phyloP scores from a whole-genome alignment of 352 stramenopile genomes.

The Phytophthora pinifolia region DNA sequence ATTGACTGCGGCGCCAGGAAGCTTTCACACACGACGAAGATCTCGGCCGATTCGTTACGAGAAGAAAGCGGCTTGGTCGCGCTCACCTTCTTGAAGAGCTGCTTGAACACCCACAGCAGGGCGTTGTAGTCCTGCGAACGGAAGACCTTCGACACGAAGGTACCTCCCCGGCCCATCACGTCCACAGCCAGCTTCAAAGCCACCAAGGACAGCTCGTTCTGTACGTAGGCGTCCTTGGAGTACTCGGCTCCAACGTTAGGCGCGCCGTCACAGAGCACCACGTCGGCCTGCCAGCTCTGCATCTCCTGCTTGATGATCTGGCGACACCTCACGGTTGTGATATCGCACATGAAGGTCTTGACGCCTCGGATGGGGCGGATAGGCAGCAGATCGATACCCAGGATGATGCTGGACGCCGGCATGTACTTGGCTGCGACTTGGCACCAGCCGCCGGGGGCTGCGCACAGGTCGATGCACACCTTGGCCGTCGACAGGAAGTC shows the following conservation, averaged over 20 bases:
- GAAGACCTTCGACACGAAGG: constrained; percentile 98
- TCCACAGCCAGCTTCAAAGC: constrained; percentile 97
- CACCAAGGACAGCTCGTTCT: constrained; percentile 97
- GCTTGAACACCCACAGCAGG: constrained; percentile 98
- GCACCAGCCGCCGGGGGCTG: constrained; percentile 98
- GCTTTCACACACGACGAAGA: constrained; percentile 98
- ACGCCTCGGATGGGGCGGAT: constrained; percentile 97
- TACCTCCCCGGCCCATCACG: constrained; percentile 93
- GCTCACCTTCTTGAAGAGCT: constrained; percentile 98
- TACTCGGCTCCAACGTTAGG: constrained; percentile 99
- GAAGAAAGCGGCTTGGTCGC: constrained; percentile 98
- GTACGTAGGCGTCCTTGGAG: constrained; percentile 98
- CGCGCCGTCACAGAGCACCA: constrained; percentile 99
- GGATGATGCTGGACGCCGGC: constrained; percentile 94
- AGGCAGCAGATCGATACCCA: constrained; percentile 98
- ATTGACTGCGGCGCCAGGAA: constrained; percentile 97
- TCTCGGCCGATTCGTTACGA: constrained; percentile 98
- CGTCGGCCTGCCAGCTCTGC: constrained; percentile 93
- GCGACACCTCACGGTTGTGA: constrained; percentile 90
- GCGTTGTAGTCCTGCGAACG: constrained; percentile 98
- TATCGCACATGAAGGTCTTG: constrained; percentile 97
- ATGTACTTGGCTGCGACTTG: constrained; percentile 92
- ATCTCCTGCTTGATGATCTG: constrained; percentile 94
- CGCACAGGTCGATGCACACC: constrained; percentile 99
- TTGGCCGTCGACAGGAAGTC: constrained; percentile 96